Percentiles rank a stretch among this genome's conserved stretches.
Evolutionary conservation across 805 yeast species (phyloP).

Genomic region (Cyberlindnera maritima): DNA sequence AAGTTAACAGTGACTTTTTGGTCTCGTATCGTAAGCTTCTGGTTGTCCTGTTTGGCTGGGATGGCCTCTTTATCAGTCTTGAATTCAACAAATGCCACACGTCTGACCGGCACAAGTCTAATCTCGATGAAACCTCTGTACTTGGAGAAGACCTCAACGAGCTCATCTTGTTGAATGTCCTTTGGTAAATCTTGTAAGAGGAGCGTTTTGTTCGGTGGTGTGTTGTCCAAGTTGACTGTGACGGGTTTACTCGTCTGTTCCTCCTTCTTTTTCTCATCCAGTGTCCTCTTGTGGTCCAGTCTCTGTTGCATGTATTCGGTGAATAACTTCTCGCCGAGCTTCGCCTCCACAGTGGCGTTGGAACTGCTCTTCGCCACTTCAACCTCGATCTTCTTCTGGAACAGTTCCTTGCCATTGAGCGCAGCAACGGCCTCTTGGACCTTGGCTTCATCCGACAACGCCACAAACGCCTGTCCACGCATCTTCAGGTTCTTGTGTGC

Average conservation of each 20-base stretch:
- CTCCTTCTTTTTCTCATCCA: slow-evolving; percentile 19
- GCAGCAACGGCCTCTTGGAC: slow-evolving; percentile 35
- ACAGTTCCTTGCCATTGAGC: slow-evolving; percentile 21
- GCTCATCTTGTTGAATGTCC: slow-evolving; percentile 36
- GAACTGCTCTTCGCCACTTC: slow-evolving; percentile 29
- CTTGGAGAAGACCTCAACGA: slow-evolving; percentile 45
- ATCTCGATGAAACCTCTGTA: slow-evolving; percentile 63
- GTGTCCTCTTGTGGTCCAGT: slow-evolving; percentile 17
- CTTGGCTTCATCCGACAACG: slow-evolving; percentile 41
- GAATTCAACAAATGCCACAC: slow-evolving; percentile 81
- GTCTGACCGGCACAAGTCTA: slow-evolving; percentile 62
- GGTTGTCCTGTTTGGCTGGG: slow-evolving; percentile 31
- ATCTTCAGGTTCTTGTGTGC: slow-evolving; percentile 61
- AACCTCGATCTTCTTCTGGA: slow-evolving; percentile 22
- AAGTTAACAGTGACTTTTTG: slow-evolving; percentile 9
- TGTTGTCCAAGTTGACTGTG: slow-evolving; percentile 22
- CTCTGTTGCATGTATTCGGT: slow-evolving; percentile 20
- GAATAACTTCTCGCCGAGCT: slow-evolving; percentile 15
- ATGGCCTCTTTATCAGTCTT: slow-evolving; percentile 52
- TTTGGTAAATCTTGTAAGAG: slow-evolving; percentile 64
- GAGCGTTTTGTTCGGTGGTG: slow-evolving; percentile 69
- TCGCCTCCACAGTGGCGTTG: slow-evolving; percentile 16
- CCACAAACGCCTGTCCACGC: slow-evolving; percentile 83
- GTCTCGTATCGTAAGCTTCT: slow-evolving; percentile 21
- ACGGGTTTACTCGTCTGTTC: slow-evolving; percentile 12